A percentile compares a stretch with the other conserved stretches of the same genome.
These are phyloP conservation scores for Sugiyamaella xylanicola DNA, from an alignment of 1,139 yeast genomes.

Conservation along the genomic window DNA sequence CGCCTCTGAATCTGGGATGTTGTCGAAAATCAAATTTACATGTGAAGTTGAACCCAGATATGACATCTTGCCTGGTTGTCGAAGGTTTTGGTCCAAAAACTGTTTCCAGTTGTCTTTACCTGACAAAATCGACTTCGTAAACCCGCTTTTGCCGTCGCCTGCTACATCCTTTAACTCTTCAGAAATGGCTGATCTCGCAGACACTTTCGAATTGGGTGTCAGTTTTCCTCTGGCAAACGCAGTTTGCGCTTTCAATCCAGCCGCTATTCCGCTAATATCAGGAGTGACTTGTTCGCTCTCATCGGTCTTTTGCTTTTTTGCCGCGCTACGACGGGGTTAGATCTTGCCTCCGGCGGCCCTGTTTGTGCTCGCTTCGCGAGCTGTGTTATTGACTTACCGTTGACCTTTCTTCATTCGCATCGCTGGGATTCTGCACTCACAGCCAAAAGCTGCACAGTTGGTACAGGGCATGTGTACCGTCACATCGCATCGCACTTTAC, in stretches of 20 bases:
- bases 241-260: background rate
- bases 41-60: slow-evolving; percentile 42
- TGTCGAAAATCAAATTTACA: slow-evolving; percentile 40
- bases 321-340: slow-evolving; percentile 7
- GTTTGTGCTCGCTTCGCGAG: too few species aligned
- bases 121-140: background rate
- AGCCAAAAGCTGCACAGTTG: slow-evolving; percentile 73
- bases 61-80: slow-evolving; percentile 36
- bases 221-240: slow-evolving; percentile 6
- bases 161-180: slow-evolving; percentile 16
- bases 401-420: slow-evolving; percentile 45
- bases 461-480: slow-evolving; percentile 74
- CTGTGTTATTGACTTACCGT: slow-evolving; percentile 19
- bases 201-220: slow-evolving; percentile 17
- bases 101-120: slow-evolving; percentile 24
- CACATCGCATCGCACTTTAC: slow-evolving; percentile 73
- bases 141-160: slow-evolving; percentile 8
- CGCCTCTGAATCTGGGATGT: slow-evolving; percentile 36
- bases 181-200: slow-evolving; percentile 21
- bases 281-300: background rate
- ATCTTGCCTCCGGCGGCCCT: slow-evolving; percentile 13
- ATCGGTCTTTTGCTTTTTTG: slow-evolving; percentile 9
- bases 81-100: slow-evolving; percentile 29
- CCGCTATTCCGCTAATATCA: background rate
- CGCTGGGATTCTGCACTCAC: slow-evolving; percentile 70